Evolutionary conservation across 805 yeast species (phyloP).

Genomic region (Starmerella vaccinii): DNA sequence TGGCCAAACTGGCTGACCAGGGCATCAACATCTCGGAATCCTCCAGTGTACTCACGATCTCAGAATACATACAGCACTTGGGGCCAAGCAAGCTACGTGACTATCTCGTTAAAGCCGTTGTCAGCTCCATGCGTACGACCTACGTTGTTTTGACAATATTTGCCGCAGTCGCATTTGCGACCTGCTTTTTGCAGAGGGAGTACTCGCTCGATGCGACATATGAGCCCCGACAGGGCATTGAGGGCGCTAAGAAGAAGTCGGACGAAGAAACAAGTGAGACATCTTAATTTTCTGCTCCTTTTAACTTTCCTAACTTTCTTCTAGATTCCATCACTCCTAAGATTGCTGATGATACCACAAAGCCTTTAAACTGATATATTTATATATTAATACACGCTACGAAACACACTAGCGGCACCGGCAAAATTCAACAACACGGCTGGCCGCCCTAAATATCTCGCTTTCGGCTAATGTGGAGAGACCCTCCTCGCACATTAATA

Average conservation of each 20-base stretch:
- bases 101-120: slow-evolving; percentile 18
- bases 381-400: too few species aligned
- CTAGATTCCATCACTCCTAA: too few species aligned
- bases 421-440: too few species aligned
- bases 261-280: neutral
- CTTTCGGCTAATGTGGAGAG: neutral
- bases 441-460: too few species aligned
- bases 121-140: slow-evolving; percentile 20
- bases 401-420: too few species aligned
- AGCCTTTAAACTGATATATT: too few species aligned
- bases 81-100: slow-evolving; percentile 7
- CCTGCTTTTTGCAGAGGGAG: slow-evolving; percentile 24
- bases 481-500: neutral
- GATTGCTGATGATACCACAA: too few species aligned
- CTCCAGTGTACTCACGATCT: slow-evolving; percentile 20
- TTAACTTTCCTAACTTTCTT: too few species aligned
- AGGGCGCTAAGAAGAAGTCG: neutral
- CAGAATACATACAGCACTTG: slow-evolving; percentile 16
- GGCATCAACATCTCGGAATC: slow-evolving; percentile 19
- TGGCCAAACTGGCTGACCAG: slow-evolving; percentile 6
- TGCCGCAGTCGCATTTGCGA: slow-evolving; percentile 20
- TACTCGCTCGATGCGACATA: slow-evolving; percentile 23
- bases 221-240: slow-evolving; percentile 22
- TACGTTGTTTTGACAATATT: slow-evolving; percentile 22
- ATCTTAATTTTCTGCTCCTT: too few species aligned